Evolutionary conservation across 2,329 filamentous ascomycete genomes (phyloP).

Genomic region (Trichoderma simmonsii): DNA sequence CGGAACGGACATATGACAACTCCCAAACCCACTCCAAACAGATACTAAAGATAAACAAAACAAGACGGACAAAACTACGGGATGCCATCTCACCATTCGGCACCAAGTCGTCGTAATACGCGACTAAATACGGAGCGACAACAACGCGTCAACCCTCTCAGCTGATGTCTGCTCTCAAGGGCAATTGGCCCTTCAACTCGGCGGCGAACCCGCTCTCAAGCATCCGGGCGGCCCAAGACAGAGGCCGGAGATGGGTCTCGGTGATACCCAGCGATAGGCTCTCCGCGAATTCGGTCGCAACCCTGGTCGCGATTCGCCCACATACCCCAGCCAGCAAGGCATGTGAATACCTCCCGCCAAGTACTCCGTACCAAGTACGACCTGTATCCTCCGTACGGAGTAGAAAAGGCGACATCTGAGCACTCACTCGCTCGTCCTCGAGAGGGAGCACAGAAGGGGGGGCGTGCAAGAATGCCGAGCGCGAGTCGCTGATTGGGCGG

Average conservation of each 20-base stretch:
- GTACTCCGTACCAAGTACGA: neutral
- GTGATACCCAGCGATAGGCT: slow-evolving; percentile 14
- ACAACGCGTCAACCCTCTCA: slow-evolving; percentile 9
- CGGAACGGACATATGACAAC: neutral
- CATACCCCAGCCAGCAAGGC: neutral
- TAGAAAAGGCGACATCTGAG: neutral
- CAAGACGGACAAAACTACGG: neutral
- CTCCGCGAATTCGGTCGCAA: slow-evolving; percentile 13
- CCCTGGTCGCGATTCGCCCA: slow-evolving; percentile 10
- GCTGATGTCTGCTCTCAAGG: slow-evolving; percentile 4
- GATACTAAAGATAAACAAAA: neutral
- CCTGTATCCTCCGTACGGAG: neutral
- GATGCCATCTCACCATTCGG: neutral
- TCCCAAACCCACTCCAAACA: neutral
- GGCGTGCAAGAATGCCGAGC: neutral
- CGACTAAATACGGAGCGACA: slow-evolving; percentile 5
- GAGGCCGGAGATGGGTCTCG: slow-evolving; percentile 7
- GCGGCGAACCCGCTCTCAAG: neutral
- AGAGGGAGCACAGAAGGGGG: neutral
- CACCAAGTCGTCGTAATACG: neutral
- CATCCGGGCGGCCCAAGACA: neutral
- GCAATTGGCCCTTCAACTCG: neutral
- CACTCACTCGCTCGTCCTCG: neutral
- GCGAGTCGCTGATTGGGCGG: slow-evolving; percentile 1
- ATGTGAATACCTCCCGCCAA: slow-evolving; percentile 6